Percentiles rank a stretch among this genome's conserved stretches.
phyloP scores from a whole-genome alignment of 2,329 filamentous ascomycete genomes.

The Aaosphaeria pasadenensis region DNA sequence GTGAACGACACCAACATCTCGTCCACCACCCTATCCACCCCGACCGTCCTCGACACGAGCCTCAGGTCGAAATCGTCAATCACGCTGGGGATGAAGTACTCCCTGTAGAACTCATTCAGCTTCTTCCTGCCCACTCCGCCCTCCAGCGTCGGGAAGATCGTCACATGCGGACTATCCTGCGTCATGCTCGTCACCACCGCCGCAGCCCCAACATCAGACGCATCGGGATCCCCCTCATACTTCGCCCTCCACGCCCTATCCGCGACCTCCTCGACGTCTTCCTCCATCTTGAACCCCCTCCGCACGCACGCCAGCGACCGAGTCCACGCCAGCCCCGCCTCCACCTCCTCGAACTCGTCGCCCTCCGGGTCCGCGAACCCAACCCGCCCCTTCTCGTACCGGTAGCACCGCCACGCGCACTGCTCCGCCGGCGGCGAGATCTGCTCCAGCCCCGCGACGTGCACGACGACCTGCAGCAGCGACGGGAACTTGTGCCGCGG shows the following conservation, averaged over 20 bases:
- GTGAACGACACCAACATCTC: constrained; percentile 57
- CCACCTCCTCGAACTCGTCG: constrained; percentile 38
- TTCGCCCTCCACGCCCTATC: constrained; percentile 33
- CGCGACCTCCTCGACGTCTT: constrained; percentile 32
- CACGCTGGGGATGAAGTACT: constrained; percentile 54
- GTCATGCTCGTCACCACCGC: constrained; percentile 28
- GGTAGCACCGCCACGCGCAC: constrained; percentile 39
- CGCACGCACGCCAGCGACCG: constrained; percentile 37
- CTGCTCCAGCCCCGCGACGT: constrained; percentile 39
- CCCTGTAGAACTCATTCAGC: constrained; percentile 52
- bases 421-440: constrained; percentile 23
- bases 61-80: constrained; percentile 54
- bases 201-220: constrained; percentile 29
- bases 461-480: constrained; percentile 37
- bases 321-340: constrained; percentile 43
- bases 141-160: constrained; percentile 42
- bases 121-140: constrained; percentile 43
- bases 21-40: constrained; percentile 57
- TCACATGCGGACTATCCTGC: constrained; percentile 33
- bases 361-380: constrained; percentile 44
- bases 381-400: constrained; percentile 33
- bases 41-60: constrained; percentile 55
- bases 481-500: constrained; percentile 38
- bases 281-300: constrained; percentile 35
- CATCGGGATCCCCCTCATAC: constrained; percentile 22